Evolutionary conservation across 305 asterid genomes (phyloP), one percentile per base, ranked within the genome.

Genomic region (Rubia balearica): DNA sequence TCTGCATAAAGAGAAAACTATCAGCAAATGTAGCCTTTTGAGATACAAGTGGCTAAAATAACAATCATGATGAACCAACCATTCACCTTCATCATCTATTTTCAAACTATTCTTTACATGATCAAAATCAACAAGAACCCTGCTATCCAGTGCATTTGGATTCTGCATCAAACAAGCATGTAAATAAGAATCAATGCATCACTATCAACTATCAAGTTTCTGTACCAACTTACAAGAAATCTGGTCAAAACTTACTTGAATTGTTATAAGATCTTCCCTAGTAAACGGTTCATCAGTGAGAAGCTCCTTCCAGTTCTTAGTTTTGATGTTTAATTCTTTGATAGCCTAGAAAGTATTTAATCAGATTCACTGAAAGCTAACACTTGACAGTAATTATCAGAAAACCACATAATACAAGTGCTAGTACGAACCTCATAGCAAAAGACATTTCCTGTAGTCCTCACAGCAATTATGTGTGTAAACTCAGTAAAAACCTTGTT

Each of bases 241-340:
- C 61, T 49, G 45, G 24, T 27, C 51, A 60, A 72, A 67, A 57
- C 67, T 72, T 76, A 91, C 99, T 85, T 95, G 99, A 83, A 95
- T 95, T 55, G 96, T 90, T 76, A 95, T 84, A 62, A 95, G 75
- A 84, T 91, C 97, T 76, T 84, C 87, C 80, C 73, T 88, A 56
- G 89, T 76, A 83, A 95, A 95, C 70, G 98, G 90, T 78, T 91
- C 99, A 67, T 95, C 98, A 2, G 99, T 90, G 70, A 95, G 94
- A 77, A 95, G 99, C 88, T 95, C 99, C 75, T 90, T 95, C 99
- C 97, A 90, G 81, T 86, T 94, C 88, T 91, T 94, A 8, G 97
- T 87, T 82, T 94, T 94, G 71, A 95, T 77, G 83, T 95, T 95
- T 76, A 95, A 80, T 78, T 95, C 99, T 82, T 95, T 95, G 72